A percentile compares a stretch with the other conserved stretches of the same genome.
phyloP scores from a whole-genome alignment of 257 asterid genomes.

The Marsdenia floribunda region DNA sequence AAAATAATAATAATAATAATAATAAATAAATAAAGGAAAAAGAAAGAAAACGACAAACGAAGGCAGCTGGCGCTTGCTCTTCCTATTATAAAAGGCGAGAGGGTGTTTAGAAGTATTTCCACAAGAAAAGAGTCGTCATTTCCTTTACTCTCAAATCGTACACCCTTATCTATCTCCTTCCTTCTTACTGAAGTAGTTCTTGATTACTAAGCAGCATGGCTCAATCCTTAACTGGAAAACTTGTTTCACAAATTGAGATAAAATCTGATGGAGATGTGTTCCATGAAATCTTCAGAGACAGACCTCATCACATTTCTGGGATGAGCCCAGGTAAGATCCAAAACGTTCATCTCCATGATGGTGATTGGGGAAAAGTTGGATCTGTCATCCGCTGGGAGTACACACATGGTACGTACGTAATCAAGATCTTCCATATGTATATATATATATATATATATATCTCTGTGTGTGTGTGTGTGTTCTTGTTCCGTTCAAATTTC shows the following conservation, averaged over 20 bases:
- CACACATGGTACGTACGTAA: slow-evolving; percentile 7
- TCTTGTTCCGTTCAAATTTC: not conserved
- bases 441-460: too few species aligned
- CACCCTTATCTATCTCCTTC: not conserved
- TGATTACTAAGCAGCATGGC: not conserved
- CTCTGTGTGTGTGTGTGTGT: too few species aligned
- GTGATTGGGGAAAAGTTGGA: slow-evolving; percentile 6
- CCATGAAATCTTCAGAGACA: slow-evolving; percentile 7
- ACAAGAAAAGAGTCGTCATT: too few species aligned
- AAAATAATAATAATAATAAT: too few species aligned
- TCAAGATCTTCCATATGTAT: not conserved
- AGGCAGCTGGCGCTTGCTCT: too few species aligned
- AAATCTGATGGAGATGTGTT: slow-evolving; percentile 14
- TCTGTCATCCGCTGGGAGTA: not conserved
- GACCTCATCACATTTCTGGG: not conserved
- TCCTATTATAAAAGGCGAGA: not conserved
- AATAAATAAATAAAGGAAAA: too few species aligned
- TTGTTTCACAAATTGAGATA: slow-evolving; percentile 4
- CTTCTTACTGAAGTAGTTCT: not conserved
- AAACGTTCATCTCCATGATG: not conserved
- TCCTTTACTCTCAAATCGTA: too few species aligned
- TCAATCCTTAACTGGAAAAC: slow-evolving; percentile 1
- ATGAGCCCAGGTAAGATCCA: slow-evolving; percentile 6
- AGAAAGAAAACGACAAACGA: too few species aligned
- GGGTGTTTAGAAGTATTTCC: not conserved